phyloP scores from a whole-genome alignment of 805 yeast genomes.

The Starmerella asiatica region DNA sequence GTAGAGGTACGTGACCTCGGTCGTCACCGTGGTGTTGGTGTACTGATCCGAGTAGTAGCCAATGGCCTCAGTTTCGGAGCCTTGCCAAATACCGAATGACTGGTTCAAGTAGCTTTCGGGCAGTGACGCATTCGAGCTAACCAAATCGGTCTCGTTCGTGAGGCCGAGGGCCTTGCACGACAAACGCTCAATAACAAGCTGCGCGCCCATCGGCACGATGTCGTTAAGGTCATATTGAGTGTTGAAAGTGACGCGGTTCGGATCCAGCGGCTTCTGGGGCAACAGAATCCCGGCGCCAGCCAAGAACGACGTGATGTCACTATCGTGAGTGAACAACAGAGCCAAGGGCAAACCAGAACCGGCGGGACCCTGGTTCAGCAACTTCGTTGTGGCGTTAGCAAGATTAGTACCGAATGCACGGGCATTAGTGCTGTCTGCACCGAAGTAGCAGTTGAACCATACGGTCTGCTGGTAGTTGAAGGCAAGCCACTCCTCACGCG shows the following conservation, averaged over 20 bases:
- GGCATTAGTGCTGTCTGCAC: slow-evolving; percentile 36
- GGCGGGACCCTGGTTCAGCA: slow-evolving; percentile 32
- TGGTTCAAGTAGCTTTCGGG: slow-evolving; percentile 11
- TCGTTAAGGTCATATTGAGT: slow-evolving; percentile 36
- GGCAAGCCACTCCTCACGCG: slow-evolving; percentile 36
- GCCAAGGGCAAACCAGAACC: slow-evolving; percentile 28
- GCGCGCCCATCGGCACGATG: slow-evolving; percentile 46
- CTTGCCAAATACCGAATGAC: slow-evolving; percentile 16
- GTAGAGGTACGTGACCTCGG: not conserved
- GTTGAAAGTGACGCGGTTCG: slow-evolving; percentile 35
- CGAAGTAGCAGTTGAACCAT: slow-evolving; percentile 34
- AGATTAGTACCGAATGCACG: slow-evolving; percentile 34
- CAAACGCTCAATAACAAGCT: slow-evolving; percentile 39
- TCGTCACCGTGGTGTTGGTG: slow-evolving; percentile 3
- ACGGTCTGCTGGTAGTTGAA: slow-evolving; percentile 34
- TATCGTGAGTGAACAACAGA: slow-evolving; percentile 42
- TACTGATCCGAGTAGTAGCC: slow-evolving; percentile 8
- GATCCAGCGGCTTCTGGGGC: slow-evolving; percentile 32
- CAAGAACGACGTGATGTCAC: slow-evolving; percentile 39
- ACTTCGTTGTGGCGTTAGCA: slow-evolving; percentile 35
- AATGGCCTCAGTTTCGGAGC: slow-evolving; percentile 18
- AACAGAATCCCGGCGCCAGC: slow-evolving; percentile 37
- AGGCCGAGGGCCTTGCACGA: slow-evolving; percentile 27
- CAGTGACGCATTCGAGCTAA: slow-evolving; percentile 5
- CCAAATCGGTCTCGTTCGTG: slow-evolving; percentile 10